phyloP scores from a whole-genome alignment of 1,284 basidiomycete species.

The Rhodotorula sp. region DNA sequence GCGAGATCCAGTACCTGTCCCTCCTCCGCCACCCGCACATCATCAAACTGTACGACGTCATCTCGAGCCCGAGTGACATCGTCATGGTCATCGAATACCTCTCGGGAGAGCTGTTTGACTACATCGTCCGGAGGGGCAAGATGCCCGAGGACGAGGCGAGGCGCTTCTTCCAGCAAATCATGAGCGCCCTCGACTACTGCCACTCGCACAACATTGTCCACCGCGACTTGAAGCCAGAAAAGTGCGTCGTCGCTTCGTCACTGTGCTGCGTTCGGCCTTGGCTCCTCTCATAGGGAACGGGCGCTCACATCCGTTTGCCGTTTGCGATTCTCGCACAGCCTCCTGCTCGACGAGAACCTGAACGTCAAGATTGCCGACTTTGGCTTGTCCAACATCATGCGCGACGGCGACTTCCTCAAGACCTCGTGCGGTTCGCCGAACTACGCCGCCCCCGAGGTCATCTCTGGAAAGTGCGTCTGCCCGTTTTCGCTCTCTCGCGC shows the following conservation, averaged over 20 bases:
- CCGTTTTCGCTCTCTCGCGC: no score
- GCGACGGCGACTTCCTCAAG: slow-evolving; percentile 88
- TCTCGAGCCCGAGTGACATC: slow-evolving; percentile 86
- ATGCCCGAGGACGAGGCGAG: slow-evolving; percentile 82
- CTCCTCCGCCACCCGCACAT: slow-evolving; percentile 89
- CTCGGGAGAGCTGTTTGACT: slow-evolving; percentile 91
- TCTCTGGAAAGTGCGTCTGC: slow-evolving; percentile 65
- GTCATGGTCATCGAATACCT: slow-evolving; percentile 83
- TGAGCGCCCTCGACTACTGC: slow-evolving; percentile 91
- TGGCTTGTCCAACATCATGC: slow-evolving; percentile 88
- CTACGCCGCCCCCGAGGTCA: slow-evolving; percentile 94
- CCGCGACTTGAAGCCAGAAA: slow-evolving; percentile 93
- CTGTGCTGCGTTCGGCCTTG: neutral
- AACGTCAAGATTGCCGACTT: slow-evolving; percentile 93
- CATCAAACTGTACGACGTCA: slow-evolving; percentile 97
- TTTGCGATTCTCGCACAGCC: slow-evolving; percentile 42
- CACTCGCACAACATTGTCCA: slow-evolving; percentile 93
- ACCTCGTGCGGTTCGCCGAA: slow-evolving; percentile 95
- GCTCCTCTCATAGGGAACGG: neutral
- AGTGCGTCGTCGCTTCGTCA: slow-evolving; percentile 52
- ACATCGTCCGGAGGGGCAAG: slow-evolving; percentile 81
- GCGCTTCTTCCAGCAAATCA: slow-evolving; percentile 93
- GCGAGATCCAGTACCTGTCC: slow-evolving; percentile 94
- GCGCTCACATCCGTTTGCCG: neutral
- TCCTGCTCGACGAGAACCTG: slow-evolving; percentile 55